A percentile compares a stretch with the other conserved stretches of the same genome.
Evolutionary conservation across 1,284 basidiomycete species (phyloP).

Genomic region (Papiliotrema nemorosa): DNA sequence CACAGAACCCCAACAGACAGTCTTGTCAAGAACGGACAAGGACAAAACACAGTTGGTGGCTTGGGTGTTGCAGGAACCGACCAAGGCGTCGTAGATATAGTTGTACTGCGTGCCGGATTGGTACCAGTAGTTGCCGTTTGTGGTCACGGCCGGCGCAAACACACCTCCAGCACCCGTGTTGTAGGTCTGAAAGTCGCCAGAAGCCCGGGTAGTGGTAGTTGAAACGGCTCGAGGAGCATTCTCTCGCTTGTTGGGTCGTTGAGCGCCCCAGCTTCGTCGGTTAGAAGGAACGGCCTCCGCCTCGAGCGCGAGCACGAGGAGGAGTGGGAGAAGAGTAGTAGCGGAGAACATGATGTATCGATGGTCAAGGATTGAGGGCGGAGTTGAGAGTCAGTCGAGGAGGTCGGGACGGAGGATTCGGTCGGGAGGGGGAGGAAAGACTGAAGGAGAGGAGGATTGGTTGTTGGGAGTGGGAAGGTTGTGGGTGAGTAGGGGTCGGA

Average conservation of each 20-base stretch:
- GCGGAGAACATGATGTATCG: neutral
- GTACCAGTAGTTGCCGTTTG: neutral
- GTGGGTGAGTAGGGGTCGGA: neutral
- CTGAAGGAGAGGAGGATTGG: neutral
- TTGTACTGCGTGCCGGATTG: neutral
- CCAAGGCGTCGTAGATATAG: neutral
- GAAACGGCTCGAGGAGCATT: neutral
- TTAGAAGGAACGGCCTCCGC: neutral
- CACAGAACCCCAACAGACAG: neutral
- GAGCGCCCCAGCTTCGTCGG: neutral
- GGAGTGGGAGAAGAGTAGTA: neutral
- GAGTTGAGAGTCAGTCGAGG: neutral
- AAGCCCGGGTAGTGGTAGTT: neutral
- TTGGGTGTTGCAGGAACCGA: neutral
- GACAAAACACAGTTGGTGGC: neutral
- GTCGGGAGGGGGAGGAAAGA: neutral
- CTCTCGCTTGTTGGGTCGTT: neutral
- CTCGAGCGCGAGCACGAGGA: neutral
- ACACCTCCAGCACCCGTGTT: neutral
- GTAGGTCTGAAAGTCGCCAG: constrained; percentile 3
- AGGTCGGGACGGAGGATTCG: neutral
- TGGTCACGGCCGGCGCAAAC: neutral
- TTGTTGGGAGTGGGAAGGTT: neutral
- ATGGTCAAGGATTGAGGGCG: neutral
- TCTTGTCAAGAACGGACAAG: neutral